phyloP scores from a whole-genome alignment of 345 rosid species.

The Lagerstroemia speciosa region DNA sequence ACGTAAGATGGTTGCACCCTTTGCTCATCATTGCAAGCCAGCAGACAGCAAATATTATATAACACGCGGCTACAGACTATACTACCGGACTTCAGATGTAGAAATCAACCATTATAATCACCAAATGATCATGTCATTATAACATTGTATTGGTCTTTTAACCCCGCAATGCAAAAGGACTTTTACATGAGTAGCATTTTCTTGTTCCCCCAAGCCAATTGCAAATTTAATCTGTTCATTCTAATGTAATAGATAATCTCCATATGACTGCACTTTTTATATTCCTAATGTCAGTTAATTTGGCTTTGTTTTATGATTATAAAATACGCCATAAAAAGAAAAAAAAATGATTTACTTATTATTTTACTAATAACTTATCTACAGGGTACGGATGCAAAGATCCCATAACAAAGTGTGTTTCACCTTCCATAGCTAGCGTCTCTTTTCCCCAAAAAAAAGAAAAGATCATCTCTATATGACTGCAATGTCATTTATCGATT shows the following conservation, averaged over 20 bases:
- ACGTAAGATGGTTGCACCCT: neutral
- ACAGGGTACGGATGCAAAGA: neutral
- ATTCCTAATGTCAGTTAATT: neutral
- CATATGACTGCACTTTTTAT: neutral
- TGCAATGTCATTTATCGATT: no score
- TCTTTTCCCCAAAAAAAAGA: no score
- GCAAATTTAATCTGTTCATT: neutral
- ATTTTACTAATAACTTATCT: neutral
- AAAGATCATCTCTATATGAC: no score
- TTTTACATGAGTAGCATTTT: neutral
- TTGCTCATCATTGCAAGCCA: neutral
- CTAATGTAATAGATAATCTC: neutral
- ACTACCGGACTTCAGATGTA: neutral
- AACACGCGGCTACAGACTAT: neutral
- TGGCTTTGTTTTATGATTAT: neutral
- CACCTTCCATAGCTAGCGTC: no score
- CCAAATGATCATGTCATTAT: neutral
- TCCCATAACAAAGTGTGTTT: neutral
- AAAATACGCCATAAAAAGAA: neutral
- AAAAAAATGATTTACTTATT: neutral
- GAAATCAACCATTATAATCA: neutral
- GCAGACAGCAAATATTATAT: neutral
- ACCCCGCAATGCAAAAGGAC: neutral
- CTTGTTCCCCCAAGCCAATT: neutral
- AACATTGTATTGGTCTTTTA: neutral